Percentiles rank a stretch among this genome's conserved stretches.
Conservation (phyloP, 768 basidiomycete species). For the Naganishia vishniacii region DNA sequence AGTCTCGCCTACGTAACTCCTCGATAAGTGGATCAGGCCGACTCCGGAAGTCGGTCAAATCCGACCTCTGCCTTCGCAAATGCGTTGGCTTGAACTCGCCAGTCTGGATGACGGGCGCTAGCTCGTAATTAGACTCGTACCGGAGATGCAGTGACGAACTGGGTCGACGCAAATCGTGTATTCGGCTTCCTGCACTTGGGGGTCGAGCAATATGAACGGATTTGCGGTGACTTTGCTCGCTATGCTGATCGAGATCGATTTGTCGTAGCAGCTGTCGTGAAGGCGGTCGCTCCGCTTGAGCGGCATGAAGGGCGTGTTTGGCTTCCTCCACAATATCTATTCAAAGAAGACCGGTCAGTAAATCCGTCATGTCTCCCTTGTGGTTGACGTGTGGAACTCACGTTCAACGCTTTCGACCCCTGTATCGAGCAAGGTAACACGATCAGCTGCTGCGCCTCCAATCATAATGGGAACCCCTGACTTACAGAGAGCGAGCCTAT, state of each 20-base stretch:
- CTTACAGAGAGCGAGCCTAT: slow-evolving; percentile 33
- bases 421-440: neutral
- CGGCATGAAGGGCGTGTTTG: slow-evolving; percentile 40
- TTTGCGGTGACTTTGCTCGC: neutral
- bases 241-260: slow-evolving; percentile 3
- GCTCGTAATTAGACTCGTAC: slow-evolving; percentile 10
- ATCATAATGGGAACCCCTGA: neutral
- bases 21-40: slow-evolving; percentile 1
- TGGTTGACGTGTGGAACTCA: slow-evolving; percentile 18
- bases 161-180: neutral
- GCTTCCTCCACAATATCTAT: slow-evolving; percentile 44
- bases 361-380: neutral
- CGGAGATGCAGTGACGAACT: slow-evolving; percentile 11
- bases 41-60: slow-evolving; percentile 27
- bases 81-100: slow-evolving; percentile 13
- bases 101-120: slow-evolving; percentile 2
- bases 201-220: neutral
- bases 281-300: slow-evolving; percentile 21
- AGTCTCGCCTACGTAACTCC: slow-evolving; percentile 3
- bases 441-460: neutral
- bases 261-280: slow-evolving; percentile 5
- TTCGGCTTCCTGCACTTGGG: neutral
- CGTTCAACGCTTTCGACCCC: slow-evolving; percentile 41
- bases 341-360: slow-evolving; percentile 14
- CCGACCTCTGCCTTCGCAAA: slow-evolving; percentile 24